Base-by-base conservation (phyloP, 495 filamentous ascomycete species). In the Chaetomium fimeti region DNA sequence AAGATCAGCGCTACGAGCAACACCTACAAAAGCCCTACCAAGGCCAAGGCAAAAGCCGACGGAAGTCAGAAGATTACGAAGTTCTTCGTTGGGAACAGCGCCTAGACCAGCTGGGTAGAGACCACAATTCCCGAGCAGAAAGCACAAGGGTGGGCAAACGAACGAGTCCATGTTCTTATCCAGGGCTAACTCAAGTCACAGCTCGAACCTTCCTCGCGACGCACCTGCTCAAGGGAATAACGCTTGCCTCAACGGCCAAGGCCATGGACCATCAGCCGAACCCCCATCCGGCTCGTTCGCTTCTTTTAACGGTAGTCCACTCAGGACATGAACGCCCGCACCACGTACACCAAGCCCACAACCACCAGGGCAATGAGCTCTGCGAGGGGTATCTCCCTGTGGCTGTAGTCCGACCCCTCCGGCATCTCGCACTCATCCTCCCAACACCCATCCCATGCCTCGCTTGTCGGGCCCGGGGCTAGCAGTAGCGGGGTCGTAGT, bases 51-150 rank as follows among this genome's bases (percentile, higher is more conserved):
- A n/a, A 73, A 70, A 57, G 73, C 75, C 3, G 81, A 82, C 55
- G 87, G 89, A 12, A 90, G 84, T 57, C 88, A 89, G 74, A 89
- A 87, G 76, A 96, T 96, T 62, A 96, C 92, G 0, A 91, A 82
- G 59, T 96, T 95, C 72, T 94, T 95, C 32, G 32, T 36, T 76
- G 84, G 79, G 18, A 91, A 88, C 53, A 78, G 76, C 54, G 75
- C 76, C 8, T 80, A 56, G 18, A 25, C 2, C 1, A 12, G 40
- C 3, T 13, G 20, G 24, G 16, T 27, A 36, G 13, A 15, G 24
- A 0, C 32, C 18, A 36, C 18, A 11, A 3, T 36, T 38, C 20
- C 1, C 18, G 36, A 25, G 43, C 12, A 40, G 20, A 20, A 16
- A 1, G 40, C 29, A 40, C 49, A 32, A 9, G 13, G 60, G 16